Conservation (phyloP, 2,329 filamentous ascomycete genomes). For the Aotearoamyces nothofagi region DNA sequence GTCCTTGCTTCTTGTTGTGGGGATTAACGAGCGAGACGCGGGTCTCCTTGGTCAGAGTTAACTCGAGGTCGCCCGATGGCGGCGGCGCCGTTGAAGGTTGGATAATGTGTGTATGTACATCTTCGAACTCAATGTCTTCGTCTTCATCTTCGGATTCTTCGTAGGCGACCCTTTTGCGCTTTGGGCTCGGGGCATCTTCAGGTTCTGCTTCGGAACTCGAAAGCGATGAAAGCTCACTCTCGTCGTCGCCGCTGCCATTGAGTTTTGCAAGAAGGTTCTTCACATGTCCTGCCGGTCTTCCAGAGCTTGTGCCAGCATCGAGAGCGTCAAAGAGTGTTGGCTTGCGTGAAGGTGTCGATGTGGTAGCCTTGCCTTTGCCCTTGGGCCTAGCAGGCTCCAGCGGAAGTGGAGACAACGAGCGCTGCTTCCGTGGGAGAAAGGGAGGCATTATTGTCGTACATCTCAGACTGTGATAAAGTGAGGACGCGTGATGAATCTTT, state of each 20-base stretch:
- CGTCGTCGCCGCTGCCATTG: constrained; percentile 26
- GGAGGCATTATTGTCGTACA: constrained; percentile 49
- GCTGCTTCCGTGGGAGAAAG: constrained; percentile 50
- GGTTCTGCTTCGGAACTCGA: constrained; percentile 34
- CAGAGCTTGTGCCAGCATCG: constrained; percentile 25
- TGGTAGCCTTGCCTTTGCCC: constrained; percentile 11
- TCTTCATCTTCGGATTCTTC: constrained; percentile 36
- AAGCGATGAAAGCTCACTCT: constrained; percentile 18
- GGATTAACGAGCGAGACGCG: constrained; percentile 45
- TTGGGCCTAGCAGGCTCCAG: constrained; percentile 9
- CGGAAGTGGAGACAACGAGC: constrained; percentile 28
- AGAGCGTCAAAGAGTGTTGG: constrained; percentile 45
- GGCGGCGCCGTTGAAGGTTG: constrained; percentile 23
- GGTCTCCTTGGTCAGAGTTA: constrained; percentile 49
- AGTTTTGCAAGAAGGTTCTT: constrained; percentile 28
- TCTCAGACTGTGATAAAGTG: too few species aligned
- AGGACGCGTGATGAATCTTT: too few species aligned
- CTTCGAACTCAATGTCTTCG: constrained; percentile 49
- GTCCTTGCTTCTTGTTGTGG: constrained; percentile 61
- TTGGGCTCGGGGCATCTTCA: constrained; percentile 29
- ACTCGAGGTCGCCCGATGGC: constrained; percentile 52
- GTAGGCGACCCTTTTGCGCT: constrained; percentile 27
- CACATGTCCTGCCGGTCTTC: constrained; percentile 25
- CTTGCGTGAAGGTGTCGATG: constrained; percentile 27
- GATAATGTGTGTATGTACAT: constrained; percentile 29